Evolutionary conservation across 75 land plant genomes (phyloP), one percentile per base, ranked within the genome.

Genomic region (Sequoia sempervirens): DNA sequence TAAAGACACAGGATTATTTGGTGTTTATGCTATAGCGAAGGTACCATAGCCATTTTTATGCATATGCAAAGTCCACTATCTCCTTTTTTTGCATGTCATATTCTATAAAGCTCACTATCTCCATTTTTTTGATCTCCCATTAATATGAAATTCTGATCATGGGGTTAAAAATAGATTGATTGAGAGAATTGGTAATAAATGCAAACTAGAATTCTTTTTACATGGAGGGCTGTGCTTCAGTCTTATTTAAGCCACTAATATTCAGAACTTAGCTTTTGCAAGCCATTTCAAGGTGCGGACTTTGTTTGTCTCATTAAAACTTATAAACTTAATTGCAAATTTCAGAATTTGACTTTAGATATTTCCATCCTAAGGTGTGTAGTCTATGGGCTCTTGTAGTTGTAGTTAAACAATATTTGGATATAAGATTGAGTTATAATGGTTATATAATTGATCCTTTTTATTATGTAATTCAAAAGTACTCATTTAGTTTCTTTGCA

Each of bases 1-100:
- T 72, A 92, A 90, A 46, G 99, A 97, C 86, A 91, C 96, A 61
- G 99, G 97, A 61, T 86, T 97, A 13, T 97, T 97, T 87, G 99
- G 99, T 85, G 96, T 97, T 30, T 93, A 95, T 90, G 97, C 97
- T 30, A 87, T 92, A 83, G 93, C 94, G 7, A 95, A 95, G 94
- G 98, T 96, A 70, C 64, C 88, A 41, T 36, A 15, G 14, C n/a
- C 46, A 2, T 53, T 13, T 50, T 17, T n/a, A 58, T 70, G 45
- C 69, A 23, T 52, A 4, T 18, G 20, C n/a, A 5, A 32, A 40
- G 17, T 83, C 12, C 73, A 30, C 9, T 66, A 20, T 70, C 14
- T 28, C 15, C 1, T 32, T 70, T 34, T 70, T 12, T 32, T 50
- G 53, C 10, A 50, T 50, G 12, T 32, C 36, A 11, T 70, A 30